phyloP scores from a whole-genome alignment of 192 early-diverging fungal genomes.

The Coemansia sp. region DNA sequence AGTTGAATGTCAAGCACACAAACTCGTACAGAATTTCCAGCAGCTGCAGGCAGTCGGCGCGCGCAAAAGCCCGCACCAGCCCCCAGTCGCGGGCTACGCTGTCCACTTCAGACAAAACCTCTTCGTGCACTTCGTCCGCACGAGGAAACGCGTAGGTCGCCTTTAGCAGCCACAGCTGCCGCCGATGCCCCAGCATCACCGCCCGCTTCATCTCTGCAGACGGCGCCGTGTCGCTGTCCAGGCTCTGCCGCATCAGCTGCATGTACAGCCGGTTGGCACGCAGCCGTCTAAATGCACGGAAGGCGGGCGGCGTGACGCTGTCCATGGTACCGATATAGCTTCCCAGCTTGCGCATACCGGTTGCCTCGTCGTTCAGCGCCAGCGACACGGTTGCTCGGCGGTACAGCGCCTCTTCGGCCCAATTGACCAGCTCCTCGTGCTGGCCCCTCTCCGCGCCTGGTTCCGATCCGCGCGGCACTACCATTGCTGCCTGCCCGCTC shows the following conservation, averaged over 20 bases:
- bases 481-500: conserved; percentile 28
- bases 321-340: conserved; percentile 49
- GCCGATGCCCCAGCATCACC: conserved; percentile 54
- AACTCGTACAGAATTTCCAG: conserved; percentile 64
- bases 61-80: conserved; percentile 52
- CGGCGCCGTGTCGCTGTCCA: conserved; percentile 32
- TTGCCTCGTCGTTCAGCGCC: conserved; percentile 18
- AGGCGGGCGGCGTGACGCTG: conserved; percentile 40
- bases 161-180: conserved; percentile 63
- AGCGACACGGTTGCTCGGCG: conserved; percentile 55
- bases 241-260: conserved; percentile 38
- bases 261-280: conserved; percentile 56
- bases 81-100: conserved; percentile 61
- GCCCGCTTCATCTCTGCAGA: conserved; percentile 28
- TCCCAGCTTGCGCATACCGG: conserved; percentile 22
- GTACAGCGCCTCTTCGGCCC: conserved; percentile 72
- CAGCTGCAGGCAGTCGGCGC: conserved; percentile 57
- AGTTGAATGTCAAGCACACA: conserved; percentile 66
- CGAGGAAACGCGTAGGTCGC: conserved; percentile 58
- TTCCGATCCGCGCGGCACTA: conserved; percentile 41
- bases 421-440: conserved; percentile 58
- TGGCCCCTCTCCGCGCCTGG: conserved; percentile 15
- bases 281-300: conserved; percentile 55
- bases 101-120: conserved; percentile 63
- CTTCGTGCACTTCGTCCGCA: conserved; percentile 58